A percentile compares a stretch with the other conserved stretches of the same genome.
phyloP scores from a whole-genome alignment of 305 asterid genomes.

The Solanum hybrid region DNA sequence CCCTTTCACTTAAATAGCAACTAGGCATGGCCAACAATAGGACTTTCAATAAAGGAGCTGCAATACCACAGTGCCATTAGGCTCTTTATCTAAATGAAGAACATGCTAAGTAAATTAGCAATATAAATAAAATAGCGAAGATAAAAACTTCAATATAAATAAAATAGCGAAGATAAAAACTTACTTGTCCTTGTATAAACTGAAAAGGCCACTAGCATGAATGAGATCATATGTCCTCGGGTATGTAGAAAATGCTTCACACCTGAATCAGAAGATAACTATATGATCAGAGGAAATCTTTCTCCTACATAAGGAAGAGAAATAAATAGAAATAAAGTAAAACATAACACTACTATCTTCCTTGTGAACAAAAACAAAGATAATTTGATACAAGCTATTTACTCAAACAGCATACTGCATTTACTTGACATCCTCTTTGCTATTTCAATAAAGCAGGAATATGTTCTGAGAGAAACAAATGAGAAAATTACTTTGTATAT shows the following conservation, averaged over 20 bases:
- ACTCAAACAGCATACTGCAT: background rate
- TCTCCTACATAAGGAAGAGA: background rate
- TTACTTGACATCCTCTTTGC: background rate
- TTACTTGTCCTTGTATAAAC: slow-evolving; percentile 80
- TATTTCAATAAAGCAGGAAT: background rate
- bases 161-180: slow-evolving; percentile 8
- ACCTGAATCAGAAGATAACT: slow-evolving; percentile 33
- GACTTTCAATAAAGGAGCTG: background rate
- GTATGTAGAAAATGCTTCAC: slow-evolving; percentile 91
- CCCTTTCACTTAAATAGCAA: background rate
- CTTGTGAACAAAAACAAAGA: background rate
- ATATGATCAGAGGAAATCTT: background rate
- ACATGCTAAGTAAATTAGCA: background rate
- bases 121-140: background rate
- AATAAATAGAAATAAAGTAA: background rate
- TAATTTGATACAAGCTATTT: background rate
- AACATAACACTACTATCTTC: background rate
- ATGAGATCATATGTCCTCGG: slow-evolving; percentile 94
- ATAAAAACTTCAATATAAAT: slow-evolving; percentile 19
- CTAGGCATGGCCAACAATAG: background rate
- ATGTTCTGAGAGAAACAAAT: background rate
- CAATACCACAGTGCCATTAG: background rate
- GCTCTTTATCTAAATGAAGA: background rate
- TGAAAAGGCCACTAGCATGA: slow-evolving; percentile 85
- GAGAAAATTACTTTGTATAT: background rate